Evolutionary conservation across 495 filamentous ascomycete genomes (phyloP), one percentile per base, ranked within the genome.

Genomic region (Pyrenula aspistea): DNA sequence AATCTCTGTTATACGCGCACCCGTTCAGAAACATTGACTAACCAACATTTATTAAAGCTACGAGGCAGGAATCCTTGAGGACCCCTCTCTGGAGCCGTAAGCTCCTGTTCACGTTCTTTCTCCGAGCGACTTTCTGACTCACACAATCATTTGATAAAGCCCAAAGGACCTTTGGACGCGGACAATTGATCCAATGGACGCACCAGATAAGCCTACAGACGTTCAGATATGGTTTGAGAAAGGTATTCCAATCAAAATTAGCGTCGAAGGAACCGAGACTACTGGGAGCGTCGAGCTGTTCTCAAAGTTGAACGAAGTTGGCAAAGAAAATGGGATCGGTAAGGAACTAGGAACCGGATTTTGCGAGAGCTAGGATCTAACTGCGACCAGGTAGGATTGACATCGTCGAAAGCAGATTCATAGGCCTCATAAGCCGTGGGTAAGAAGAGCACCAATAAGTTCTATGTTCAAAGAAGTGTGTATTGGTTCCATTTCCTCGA

Each of bases 311-410:
- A 96, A 96, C 76, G 71, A 79, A 55, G 91, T 95, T 64, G 91
- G 80, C 56, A 78, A 81, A 60, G 78, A 73, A 53, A 68, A 91
- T 69, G 92, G 91, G 4, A 15, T 42, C 15, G 31, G 31, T 42
- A 42, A 42, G 31, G 15, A 42, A 42, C 8, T 8, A 42, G 4
- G 31, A 42, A 8, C 4, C 31, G 4, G 15, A 42, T 42, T 15
- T 42, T 42, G 31, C 31, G 65, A 77, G n/a, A n/a, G n/a, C n/a
- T n/a, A n/a, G n/a, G n/a, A n/a, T n/a, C n/a, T n/a, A n/a, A n/a
- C n/a, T n/a, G n/a, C n/a, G n/a, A n/a, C n/a, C 95, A 58, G 92
- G 91, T 61, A 76, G 91, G 65, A 86, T 95, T 61, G 91, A 96
- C 66, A 96, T 96, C 63, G 91, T 79, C 53, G 91, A 96, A 80